Conservation (phyloP, 2,329 filamentous ascomycete species). For the Penicillium sp. region DNA sequence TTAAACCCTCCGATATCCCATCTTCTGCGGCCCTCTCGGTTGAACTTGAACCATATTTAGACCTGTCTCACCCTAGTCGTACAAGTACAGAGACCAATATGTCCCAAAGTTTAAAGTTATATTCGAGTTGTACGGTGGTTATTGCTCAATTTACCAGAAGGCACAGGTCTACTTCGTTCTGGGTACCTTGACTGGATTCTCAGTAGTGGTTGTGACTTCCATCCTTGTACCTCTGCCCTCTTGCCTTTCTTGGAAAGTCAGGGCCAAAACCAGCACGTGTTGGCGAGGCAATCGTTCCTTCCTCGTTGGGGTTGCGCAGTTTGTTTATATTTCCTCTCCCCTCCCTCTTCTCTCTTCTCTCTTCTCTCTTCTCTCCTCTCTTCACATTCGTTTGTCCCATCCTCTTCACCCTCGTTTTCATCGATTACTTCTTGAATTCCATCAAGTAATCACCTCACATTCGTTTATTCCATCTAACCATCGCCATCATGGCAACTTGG, state of each 20-base stretch:
- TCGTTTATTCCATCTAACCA: background rate
- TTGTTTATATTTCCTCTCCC: conserved; percentile 5
- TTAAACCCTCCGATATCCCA: background rate
- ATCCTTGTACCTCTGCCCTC: background rate
- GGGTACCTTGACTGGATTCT: background rate
- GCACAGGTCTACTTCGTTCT: background rate
- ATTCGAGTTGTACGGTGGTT: background rate
- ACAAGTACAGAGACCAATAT: background rate
- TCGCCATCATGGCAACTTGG: conserved; percentile 8
- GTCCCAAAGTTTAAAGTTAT: conserved; percentile 5
- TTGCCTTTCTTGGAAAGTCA: background rate
- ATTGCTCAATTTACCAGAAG: background rate
- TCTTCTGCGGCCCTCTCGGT: background rate
- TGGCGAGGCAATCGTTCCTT: conserved; percentile 1
- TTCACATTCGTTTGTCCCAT: background rate
- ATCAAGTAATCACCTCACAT: background rate
- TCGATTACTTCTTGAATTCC: background rate
- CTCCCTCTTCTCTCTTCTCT: conserved; percentile 1
- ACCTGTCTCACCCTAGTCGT: conserved; percentile 3
- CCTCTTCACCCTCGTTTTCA: conserved; percentile 3
- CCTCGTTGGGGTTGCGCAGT: background rate
- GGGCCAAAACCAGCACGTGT: background rate
- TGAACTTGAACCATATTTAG: background rate
- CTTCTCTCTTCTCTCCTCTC: background rate
- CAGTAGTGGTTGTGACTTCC: conserved; percentile 1